Evolutionary conservation across 2,329 filamentous ascomycete species (phyloP).

Genomic region (Dendrostoma leiphaemia): DNA sequence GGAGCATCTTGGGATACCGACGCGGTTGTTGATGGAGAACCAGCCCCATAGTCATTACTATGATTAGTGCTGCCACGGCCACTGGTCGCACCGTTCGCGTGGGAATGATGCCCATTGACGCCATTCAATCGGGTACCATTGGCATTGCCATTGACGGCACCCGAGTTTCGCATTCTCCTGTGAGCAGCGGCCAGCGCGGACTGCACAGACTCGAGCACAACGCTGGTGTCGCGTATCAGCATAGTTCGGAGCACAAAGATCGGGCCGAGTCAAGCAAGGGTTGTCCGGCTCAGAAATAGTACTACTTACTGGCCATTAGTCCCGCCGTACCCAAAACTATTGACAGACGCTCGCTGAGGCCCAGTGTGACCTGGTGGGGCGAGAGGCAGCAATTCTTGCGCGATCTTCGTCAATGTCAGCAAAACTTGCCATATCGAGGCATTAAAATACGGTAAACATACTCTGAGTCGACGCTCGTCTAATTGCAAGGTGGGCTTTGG

Average conservation of each 20-base stretch:
- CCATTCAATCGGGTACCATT: neutral
- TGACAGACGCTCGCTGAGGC: conserved; percentile 10
- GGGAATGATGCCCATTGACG: neutral
- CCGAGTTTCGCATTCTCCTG: neutral
- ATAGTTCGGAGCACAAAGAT: neutral
- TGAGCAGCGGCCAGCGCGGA: neutral
- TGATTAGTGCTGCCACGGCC: neutral
- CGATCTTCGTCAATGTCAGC: neutral
- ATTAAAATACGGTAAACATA: no score
- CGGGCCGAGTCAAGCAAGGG: neutral
- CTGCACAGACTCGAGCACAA: neutral
- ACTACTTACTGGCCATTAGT: conserved; percentile 10
- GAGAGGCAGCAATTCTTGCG: neutral
- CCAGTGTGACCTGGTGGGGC: neutral
- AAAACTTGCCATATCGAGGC: no score
- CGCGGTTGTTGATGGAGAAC: neutral
- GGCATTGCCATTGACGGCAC: neutral
- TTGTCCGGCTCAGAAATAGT: neutral
- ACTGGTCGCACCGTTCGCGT: neutral
- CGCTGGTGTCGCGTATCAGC: neutral
- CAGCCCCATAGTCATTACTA: neutral
- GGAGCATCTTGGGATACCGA: neutral
- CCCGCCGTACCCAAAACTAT: conserved; percentile 23
- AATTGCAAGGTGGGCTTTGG: conserved; percentile 17
- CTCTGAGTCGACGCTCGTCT: neutral